Conservation (phyloP, 140 eudicot genomes). For the Cichorium intybus region DNA sequence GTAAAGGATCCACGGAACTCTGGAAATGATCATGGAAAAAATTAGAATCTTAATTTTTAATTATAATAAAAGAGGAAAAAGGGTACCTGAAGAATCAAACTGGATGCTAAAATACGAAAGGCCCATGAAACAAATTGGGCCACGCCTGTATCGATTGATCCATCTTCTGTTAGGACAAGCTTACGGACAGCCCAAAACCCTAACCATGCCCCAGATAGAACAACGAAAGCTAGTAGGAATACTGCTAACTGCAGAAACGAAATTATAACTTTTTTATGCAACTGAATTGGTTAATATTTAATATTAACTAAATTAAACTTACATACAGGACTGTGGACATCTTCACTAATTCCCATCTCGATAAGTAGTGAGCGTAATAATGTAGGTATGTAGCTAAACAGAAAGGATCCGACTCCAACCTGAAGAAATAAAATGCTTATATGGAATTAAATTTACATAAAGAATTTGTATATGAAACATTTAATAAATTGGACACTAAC, state of each 20-base stretch:
- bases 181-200: conserved; percentile 97
- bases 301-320: conserved; percentile 37
- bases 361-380: conserved; percentile 50
- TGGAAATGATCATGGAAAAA: conserved; percentile 12
- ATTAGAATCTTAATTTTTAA: too few relatives aligned
- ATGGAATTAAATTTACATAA: background rate
- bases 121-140: conserved; percentile 85
- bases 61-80: background rate
- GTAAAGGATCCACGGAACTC: conserved; percentile 83
- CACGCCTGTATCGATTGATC: conserved; percentile 63
- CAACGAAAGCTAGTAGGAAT: conserved; percentile 56
- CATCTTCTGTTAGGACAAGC: conserved; percentile 78
- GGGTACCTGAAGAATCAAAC: conserved; percentile 76
- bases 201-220: conserved; percentile 86
- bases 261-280: background rate
- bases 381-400: conserved; percentile 64
- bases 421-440: conserved; percentile 28
- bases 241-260: conserved; percentile 47
- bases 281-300: background rate
- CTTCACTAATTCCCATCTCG: conserved; percentile 79
- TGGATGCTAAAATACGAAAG: conserved; percentile 65
- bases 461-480: background rate
- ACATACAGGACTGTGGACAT: conserved; percentile 92
- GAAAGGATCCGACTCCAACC: conserved; percentile 83
- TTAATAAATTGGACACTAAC: conserved; percentile 45